A percentile compares a stretch with the other conserved stretches of the same genome.
phyloP scores from a whole-genome alignment of 2,329 filamentous ascomycete genomes.

The Fusarium haematococcum region DNA sequence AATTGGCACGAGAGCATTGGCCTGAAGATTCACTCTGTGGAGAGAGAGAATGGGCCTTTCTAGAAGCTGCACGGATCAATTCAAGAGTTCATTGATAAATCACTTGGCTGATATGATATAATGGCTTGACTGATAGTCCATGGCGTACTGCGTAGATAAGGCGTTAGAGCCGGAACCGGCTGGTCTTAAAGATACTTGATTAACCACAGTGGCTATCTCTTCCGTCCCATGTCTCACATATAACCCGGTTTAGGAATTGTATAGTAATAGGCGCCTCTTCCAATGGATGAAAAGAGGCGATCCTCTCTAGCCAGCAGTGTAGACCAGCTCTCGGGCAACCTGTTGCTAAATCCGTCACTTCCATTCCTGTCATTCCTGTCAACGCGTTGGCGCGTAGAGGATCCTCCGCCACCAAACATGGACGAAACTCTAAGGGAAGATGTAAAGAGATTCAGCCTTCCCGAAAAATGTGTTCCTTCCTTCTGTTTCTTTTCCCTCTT shows the following conservation, averaged over 20 bases:
- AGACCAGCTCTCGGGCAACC: not conserved
- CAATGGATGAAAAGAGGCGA: not conserved
- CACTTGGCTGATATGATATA: not conserved
- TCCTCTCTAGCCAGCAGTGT: not conserved
- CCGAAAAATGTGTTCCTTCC: not conserved
- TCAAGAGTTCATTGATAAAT: not conserved
- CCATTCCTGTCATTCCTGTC: slow-evolving; percentile 21
- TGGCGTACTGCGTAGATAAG: not conserved
- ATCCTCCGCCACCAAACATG: slow-evolving; percentile 2
- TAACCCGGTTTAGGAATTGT: not conserved
- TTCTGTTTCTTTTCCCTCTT: not conserved
- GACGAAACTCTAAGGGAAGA: slow-evolving; percentile 1
- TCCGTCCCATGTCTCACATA: not conserved
- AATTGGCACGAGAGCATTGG: slow-evolving; percentile 11
- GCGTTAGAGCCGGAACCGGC: not conserved
- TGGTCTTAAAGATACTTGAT: not conserved
- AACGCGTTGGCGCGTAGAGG: not conserved
- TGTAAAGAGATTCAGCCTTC: not conserved
- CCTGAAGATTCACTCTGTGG: not conserved
- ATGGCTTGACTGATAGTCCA: not conserved
- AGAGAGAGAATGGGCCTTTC: slow-evolving; percentile 7
- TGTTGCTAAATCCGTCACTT: slow-evolving; percentile 17
- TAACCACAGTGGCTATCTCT: not conserved
- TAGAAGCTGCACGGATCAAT: slow-evolving; percentile 18
- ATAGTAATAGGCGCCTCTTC: not conserved